phyloP scores from a whole-genome alignment of 192 early-diverging fungal species.

The Coemansia sp. region DNA sequence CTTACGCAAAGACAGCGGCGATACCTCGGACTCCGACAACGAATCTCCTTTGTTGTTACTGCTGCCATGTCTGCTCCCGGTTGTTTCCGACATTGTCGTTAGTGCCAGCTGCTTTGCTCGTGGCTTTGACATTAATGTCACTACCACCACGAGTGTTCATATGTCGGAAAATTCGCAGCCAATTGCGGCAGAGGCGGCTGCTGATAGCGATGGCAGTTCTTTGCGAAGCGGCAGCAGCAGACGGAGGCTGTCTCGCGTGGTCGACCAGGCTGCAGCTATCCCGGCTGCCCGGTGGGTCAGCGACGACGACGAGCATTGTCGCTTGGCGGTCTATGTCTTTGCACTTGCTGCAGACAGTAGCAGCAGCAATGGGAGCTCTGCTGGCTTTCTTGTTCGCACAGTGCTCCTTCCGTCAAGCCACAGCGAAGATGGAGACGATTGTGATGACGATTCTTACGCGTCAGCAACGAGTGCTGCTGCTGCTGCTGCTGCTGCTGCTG shows the following conservation, averaged over 20 bases:
- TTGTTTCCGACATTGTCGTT: conserved; percentile 41
- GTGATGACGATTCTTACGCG: conserved; percentile 3
- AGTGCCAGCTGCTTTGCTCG: conserved; percentile 22
- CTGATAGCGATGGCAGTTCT: neutral
- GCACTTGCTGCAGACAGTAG: neutral
- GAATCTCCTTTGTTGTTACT: neutral
- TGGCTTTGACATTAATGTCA: conserved; percentile 22
- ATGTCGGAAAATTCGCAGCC: conserved; percentile 14
- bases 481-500: neutral
- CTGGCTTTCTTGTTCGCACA: conserved; percentile 17
- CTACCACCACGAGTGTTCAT: conserved; percentile 3
- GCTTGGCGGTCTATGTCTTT: conserved; percentile 33
- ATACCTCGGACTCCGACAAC: conserved; percentile 1
- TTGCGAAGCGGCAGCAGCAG: neutral
- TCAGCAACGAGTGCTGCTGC: no score
- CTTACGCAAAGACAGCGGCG: conserved; percentile 39
- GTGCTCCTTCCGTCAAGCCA: conserved; percentile 24
- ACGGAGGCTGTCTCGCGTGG: neutral
- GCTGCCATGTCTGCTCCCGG: conserved; percentile 14
- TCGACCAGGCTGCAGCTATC: neutral
- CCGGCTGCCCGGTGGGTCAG: conserved; percentile 17
- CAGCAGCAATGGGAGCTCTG: neutral
- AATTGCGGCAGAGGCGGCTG: neutral
- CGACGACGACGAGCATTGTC: neutral
- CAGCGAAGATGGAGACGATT: no score